Percentiles rank a stretch among this genome's conserved stretches.
phyloP scores from a whole-genome alignment of 2,329 filamentous ascomycete genomes.

The Pseudocercospora fuligena region DNA sequence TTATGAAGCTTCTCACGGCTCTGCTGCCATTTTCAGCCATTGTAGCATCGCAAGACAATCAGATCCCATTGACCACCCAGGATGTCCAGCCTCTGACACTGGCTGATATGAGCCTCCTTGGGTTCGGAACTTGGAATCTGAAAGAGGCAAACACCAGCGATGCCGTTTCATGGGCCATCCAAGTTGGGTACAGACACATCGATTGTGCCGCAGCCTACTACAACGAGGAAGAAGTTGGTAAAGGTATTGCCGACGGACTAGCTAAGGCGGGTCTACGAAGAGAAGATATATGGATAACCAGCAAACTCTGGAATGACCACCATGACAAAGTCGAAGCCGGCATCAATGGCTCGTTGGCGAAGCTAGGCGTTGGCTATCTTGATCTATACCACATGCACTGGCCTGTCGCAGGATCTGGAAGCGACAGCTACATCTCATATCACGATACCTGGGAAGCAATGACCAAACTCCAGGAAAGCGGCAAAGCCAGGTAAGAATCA shows the following conservation, averaged over 20 bases:
- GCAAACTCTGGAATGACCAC: slow-evolving; percentile 41
- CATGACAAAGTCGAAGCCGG: slow-evolving; percentile 40
- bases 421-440: slow-evolving; percentile 33
- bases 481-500: slow-evolving; percentile 26
- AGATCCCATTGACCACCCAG: slow-evolving; percentile 34
- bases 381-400: slow-evolving; percentile 55
- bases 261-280: slow-evolving; percentile 39
- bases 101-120: slow-evolving; percentile 40
- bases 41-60: slow-evolving; percentile 25
- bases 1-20: slow-evolving; percentile 23
- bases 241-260: slow-evolving; percentile 46
- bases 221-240: slow-evolving; percentile 52
- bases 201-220: slow-evolving; percentile 54
- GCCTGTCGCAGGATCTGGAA: slow-evolving; percentile 40
- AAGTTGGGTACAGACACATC: slow-evolving; percentile 60
- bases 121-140: slow-evolving; percentile 48
- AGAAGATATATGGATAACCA: slow-evolving; percentile 46
- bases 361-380: slow-evolving; percentile 47
- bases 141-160: slow-evolving; percentile 42
- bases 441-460: slow-evolving; percentile 39
- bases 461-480: slow-evolving; percentile 33
- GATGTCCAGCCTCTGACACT: slow-evolving; percentile 32
- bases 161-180: slow-evolving; percentile 47
- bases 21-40: slow-evolving; percentile 35
- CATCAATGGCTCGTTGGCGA: slow-evolving; percentile 46